phyloP scores from a whole-genome alignment of 108 stramenopile species.

The Fistulifera solaris region DNA sequence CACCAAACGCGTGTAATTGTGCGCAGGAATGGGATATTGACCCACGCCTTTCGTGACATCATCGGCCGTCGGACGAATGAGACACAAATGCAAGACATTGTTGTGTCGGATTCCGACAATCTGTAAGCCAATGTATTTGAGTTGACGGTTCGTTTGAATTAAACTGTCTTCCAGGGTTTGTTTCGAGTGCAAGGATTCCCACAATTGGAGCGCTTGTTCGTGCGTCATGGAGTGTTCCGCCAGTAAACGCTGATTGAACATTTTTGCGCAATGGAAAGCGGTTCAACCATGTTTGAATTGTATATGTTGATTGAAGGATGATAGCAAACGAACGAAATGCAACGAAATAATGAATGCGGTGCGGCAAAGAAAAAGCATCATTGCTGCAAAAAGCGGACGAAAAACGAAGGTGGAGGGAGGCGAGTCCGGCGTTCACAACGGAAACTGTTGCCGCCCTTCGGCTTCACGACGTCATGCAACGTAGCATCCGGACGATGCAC shows the following conservation, averaged over 20 bases:
- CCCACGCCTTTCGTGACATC: background rate
- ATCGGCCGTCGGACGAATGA: background rate
- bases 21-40: background rate
- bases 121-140: background rate
- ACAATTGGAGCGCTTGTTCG: background rate
- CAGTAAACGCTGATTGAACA: conserved; percentile 2
- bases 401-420: background rate
- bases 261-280: background rate
- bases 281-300: background rate
- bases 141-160: background rate
- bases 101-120: background rate
- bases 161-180: background rate
- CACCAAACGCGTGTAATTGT: background rate
- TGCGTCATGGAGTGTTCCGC: background rate
- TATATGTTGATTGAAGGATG: background rate
- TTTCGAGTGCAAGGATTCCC: background rate
- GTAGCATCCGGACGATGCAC: no score
- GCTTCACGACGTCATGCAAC: background rate
- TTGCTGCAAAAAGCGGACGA: background rate
- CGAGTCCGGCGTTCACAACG: background rate
- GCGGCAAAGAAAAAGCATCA: background rate
- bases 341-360: no score
- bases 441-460: background rate
- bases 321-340: no score
- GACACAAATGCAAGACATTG: background rate